Conservation (phyloP, 176 grass and related monocot genomes). For the Chloris gayana region DNA sequence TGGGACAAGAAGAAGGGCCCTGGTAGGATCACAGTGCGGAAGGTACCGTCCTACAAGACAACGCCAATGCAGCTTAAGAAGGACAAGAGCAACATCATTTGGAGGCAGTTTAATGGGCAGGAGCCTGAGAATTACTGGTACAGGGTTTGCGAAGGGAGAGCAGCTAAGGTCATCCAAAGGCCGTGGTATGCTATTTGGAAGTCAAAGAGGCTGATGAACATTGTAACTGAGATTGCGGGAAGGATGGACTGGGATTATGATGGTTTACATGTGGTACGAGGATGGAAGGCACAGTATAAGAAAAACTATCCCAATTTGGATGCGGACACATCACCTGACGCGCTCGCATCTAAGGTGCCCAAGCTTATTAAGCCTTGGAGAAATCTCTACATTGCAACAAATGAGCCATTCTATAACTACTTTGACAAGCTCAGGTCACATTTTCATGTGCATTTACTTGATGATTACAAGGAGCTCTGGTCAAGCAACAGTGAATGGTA, state of each 20-base stretch:
- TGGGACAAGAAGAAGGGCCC: slow-evolving; percentile 84
- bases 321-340: slow-evolving; percentile 71
- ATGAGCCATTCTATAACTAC: slow-evolving; percentile 89
- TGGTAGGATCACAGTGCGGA: slow-evolving; percentile 66
- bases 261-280: slow-evolving; percentile 78
- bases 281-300: slow-evolving; percentile 80
- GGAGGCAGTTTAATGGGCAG: slow-evolving; percentile 80
- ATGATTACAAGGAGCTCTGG: slow-evolving; percentile 94
- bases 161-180: slow-evolving; percentile 75
- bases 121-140: slow-evolving; percentile 99
- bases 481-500: slow-evolving; percentile 86
- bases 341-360: slow-evolving; percentile 59
- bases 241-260: slow-evolving; percentile 95
- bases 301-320: slow-evolving; percentile 86
- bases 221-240: slow-evolving; percentile 84
- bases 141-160: slow-evolving; percentile 83
- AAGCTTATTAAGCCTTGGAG: slow-evolving; percentile 59
- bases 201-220: slow-evolving; percentile 91
- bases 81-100: slow-evolving; percentile 80
- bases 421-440: slow-evolving; percentile 89
- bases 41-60: slow-evolving; percentile 80
- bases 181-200: slow-evolving; percentile 95
- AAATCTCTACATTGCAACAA: slow-evolving; percentile 88
- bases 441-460: slow-evolving; percentile 89
- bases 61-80: slow-evolving; percentile 92